Percentiles rank a stretch among this genome's conserved stretches.
phyloP scores from a whole-genome alignment of 768 basidiomycete genomes.

The Suillus luteus region DNA sequence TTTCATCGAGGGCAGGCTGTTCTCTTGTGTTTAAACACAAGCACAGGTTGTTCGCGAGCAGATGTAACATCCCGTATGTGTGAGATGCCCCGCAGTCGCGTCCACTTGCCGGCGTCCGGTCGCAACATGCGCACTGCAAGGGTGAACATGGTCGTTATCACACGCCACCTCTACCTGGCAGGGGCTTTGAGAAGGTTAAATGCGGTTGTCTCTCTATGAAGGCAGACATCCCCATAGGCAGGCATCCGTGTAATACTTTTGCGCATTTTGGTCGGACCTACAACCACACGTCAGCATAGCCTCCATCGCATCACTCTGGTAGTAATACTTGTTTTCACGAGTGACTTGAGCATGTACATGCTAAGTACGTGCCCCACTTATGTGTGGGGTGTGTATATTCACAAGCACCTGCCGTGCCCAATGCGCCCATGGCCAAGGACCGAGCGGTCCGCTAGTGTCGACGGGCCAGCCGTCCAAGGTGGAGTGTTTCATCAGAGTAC shows the following conservation, averaged over 20 bases:
- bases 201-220: not conserved
- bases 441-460: too few species aligned
- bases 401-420: not conserved
- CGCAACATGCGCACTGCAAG: not conserved
- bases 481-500: not conserved
- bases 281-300: not conserved
- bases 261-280: not conserved
- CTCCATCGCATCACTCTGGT: not conserved
- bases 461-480: not conserved
- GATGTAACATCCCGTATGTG: not conserved
- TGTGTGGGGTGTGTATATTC: not conserved
- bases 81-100: not conserved
- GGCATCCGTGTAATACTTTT: not conserved
- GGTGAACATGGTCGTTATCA: not conserved
- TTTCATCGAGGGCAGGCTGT: not conserved
- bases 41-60: not conserved
- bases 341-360: not conserved
- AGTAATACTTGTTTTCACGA: not conserved
- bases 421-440: not conserved
- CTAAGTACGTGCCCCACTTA: not conserved
- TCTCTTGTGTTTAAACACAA: not conserved
- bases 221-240: not conserved
- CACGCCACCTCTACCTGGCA: not conserved
- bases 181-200: not conserved
- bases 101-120: not conserved